These are phyloP conservation scores for Scopulariopsis brevicaulis DNA, from an alignment of 2,329 filamentous ascomycete species.

Conservation along the genomic window DNA sequence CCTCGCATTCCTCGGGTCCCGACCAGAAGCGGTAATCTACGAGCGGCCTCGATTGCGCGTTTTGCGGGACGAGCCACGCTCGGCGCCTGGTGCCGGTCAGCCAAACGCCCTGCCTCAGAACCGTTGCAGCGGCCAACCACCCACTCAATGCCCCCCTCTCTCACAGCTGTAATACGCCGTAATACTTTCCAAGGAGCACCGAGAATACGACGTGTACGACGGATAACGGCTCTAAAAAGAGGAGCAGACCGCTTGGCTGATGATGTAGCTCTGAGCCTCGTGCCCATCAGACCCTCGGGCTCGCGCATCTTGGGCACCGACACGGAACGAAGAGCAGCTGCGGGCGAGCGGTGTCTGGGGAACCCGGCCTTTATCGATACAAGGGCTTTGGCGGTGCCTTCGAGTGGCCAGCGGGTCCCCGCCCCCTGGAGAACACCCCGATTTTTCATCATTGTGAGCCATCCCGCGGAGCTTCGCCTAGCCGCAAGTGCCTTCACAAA, in stretches of 20 bases:
- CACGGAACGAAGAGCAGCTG: neutral
- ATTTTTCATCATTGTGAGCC: neutral
- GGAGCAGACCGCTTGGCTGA: neutral
- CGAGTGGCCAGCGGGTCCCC: neutral
- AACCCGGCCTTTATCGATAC: neutral
- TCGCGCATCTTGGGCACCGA: neutral
- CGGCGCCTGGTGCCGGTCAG: neutral
- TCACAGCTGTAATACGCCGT: too few species aligned
- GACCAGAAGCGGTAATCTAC: neutral
- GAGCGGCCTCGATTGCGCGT: neutral
- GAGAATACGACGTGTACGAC: neutral
- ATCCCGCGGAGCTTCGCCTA: neutral
- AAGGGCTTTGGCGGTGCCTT: neutral
- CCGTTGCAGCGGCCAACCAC: neutral
- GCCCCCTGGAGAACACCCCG: too few species aligned
- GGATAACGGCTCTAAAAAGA: neutral
- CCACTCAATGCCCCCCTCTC: too few species aligned
- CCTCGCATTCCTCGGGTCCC: neutral
- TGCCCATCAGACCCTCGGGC: neutral
- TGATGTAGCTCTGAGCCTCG: neutral
- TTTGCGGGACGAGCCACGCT: neutral
- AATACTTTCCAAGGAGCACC: neutral
- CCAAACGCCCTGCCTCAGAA: neutral
- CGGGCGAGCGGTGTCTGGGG: neutral
- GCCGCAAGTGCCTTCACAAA: neutral